Base-by-base conservation (phyloP, 1,284 basidiomycete species). In the Tylopilus orsonianus region DNA sequence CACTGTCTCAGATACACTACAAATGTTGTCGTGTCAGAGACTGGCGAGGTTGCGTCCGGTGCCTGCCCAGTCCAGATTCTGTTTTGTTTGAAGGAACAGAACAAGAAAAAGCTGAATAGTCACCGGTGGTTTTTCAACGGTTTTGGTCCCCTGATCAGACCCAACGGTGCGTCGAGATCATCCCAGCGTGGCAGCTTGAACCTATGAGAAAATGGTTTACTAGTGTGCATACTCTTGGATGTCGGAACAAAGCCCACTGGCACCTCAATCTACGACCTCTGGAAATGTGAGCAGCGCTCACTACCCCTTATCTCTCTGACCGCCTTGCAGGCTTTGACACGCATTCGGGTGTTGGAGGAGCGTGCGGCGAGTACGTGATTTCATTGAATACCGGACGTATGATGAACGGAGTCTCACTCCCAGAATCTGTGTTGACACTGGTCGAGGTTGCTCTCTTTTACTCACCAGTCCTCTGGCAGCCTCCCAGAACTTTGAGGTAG, bases 111-210 rank as follows among this genome's bases (percentile, higher is more conserved):
- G 65, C 72, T 94, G 54, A 94, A 94, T 73, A 88, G 84, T 62
- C 91, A 94, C 62, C 83, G 95, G 36, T 97, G 95, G 95, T 93
- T 97, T 72, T 97, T 97, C 80, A 97, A 97, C 63, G 94, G 92
- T 0, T 91, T 97, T 56, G 92, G 92, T 13, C 87, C 91, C 22
- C 77, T 96, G 45, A 78, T 95, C 65, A 85, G 87, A 42, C 90
- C 90, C 22, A 88, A 91, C 57, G 85, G 86, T 85, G 45, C 41
- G 73, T 39, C 16, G 19, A 33, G 43, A 42, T 59, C 19, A 18
- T 36, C 27, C 30, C 7, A 6, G 2, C 19, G 30, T 5, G 3
- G 3, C 24, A 2, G 2, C 16, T 27, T 33, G 18, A 37, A 9
- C 20, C 9, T 29, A 37, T 52, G 22, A 50, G 12, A 29, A 8